phyloP scores from a whole-genome alignment of 768 basidiomycete genomes.

The Fibroporia radiculosa region DNA sequence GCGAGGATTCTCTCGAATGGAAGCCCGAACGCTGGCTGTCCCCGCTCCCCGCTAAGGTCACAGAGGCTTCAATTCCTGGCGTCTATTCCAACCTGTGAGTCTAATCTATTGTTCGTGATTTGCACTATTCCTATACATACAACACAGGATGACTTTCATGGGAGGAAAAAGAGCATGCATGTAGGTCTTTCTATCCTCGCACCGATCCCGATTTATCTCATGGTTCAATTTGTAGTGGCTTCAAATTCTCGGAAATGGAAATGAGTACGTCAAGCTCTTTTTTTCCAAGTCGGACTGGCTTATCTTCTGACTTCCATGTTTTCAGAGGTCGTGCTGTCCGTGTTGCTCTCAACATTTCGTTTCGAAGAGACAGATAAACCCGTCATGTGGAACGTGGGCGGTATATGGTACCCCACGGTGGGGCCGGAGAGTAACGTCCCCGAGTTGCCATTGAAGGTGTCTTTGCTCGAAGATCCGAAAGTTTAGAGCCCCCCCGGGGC shows the following conservation, averaged over 20 bases:
- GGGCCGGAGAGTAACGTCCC: not conserved
- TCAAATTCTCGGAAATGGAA: constrained; percentile 1
- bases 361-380: not conserved
- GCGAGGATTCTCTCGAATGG: constrained; percentile 32
- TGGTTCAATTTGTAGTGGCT: not conserved
- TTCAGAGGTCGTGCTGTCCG: constrained; percentile 1
- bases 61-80: constrained; percentile 4
- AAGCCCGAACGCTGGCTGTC: constrained; percentile 34
- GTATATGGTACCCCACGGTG: not conserved
- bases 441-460: constrained; percentile 8
- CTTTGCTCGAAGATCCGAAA: no score
- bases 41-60: not conserved
- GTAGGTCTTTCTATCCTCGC: constrained; percentile 7
- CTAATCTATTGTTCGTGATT: not conserved
- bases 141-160: constrained; percentile 18
- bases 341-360: not conserved
- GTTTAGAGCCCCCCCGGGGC: no score
- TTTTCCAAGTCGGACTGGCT: no score
- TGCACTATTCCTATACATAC: not conserved
- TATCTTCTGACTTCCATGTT: not conserved
- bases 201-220: not conserved
- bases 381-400: not conserved
- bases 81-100: constrained; percentile 4
- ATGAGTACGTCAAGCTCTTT: not conserved
- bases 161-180: constrained; percentile 19